Base-by-base conservation (phyloP, 2,329 filamentous ascomycete species). In the Cadophora gregata region DNA sequence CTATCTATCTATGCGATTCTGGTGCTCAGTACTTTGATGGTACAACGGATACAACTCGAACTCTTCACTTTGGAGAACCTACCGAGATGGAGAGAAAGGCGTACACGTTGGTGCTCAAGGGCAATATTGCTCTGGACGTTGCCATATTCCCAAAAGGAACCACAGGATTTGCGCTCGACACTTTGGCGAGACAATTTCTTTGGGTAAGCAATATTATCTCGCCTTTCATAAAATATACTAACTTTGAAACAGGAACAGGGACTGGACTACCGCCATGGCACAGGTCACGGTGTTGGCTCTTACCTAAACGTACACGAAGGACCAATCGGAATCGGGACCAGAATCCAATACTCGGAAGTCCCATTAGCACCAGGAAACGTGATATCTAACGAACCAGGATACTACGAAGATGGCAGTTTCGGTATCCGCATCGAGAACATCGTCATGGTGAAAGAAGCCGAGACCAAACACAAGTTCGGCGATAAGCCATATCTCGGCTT, bases 251-350 rank as follows among this genome's bases (percentile, higher is more conserved):
- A 86, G 85, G 82, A 83, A 76, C 86, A 95, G 75, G 96, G 96
- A 0, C 84, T 99, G 14, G 96, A 99, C 77, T 99, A 97, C 79
- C 88, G 96, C 45, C 96, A 99, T 77, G 96, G 96, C 65, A 99
- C 96, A 4, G 96, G 96, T 10, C 96, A 99, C 77, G 96, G 96
- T 51, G 92, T 99, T 42, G 96, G 96, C 31, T 97, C 93, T 1
- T 99, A 90, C 79, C 82, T 99, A 75, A 99, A 99, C 72, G 96
- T 99, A 0, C 96, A 99, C 77, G 96, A 99, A 80, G 96, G 96
- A 0, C 96, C 96, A 1, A 97, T 99, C 69, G 96, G 96, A 24
- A 96, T 99, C 68, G 96, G 96, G 31, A 97, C 94, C 10, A 87
- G 96, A 53, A 88, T 96, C 47, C 92, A 96, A 74, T 97, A 95